phyloP scores from a whole-genome alignment of 352 stramenopile genomes.

The Globisporangium cystogenes region DNA sequence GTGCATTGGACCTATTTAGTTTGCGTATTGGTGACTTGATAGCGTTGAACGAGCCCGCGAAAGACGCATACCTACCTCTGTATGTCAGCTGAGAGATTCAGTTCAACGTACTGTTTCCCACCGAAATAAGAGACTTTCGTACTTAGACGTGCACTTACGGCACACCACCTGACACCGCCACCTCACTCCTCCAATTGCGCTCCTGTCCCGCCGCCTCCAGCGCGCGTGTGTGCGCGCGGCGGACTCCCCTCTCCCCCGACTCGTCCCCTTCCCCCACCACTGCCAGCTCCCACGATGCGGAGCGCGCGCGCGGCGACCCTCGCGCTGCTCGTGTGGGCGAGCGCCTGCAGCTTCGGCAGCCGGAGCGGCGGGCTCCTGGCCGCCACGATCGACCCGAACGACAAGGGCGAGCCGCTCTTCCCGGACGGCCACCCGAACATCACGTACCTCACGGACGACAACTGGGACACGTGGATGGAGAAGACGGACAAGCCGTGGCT shows the following conservation, averaged over 20 bases:
- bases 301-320: constrained; percentile 7
- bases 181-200: too few relatives aligned
- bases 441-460: constrained; percentile 82
- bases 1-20: background rate
- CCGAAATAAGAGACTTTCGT: too few relatives aligned
- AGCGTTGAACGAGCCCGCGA: too few relatives aligned
- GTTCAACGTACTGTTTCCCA: too few relatives aligned
- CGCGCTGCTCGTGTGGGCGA: constrained; percentile 7
- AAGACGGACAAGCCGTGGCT: constrained; percentile 79
- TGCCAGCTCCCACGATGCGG: background rate
- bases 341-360: constrained; percentile 2
- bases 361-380: constrained; percentile 10
- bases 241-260: background rate
- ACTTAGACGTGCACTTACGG: too few relatives aligned
- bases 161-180: too few relatives aligned
- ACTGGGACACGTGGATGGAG: constrained; percentile 67
- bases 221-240: too few relatives aligned
- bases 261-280: background rate
- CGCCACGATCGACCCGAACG: constrained; percentile 54
- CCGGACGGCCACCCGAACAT: constrained; percentile 78
- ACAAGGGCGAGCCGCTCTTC: constrained; percentile 75
- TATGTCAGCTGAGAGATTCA: too few relatives aligned
- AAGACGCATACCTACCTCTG: too few relatives aligned
- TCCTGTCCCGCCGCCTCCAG: too few relatives aligned
- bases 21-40: background rate